Base-by-base conservation (phyloP, 108 stramenopile genomes). In the Mediolabrus comicus region DNA sequence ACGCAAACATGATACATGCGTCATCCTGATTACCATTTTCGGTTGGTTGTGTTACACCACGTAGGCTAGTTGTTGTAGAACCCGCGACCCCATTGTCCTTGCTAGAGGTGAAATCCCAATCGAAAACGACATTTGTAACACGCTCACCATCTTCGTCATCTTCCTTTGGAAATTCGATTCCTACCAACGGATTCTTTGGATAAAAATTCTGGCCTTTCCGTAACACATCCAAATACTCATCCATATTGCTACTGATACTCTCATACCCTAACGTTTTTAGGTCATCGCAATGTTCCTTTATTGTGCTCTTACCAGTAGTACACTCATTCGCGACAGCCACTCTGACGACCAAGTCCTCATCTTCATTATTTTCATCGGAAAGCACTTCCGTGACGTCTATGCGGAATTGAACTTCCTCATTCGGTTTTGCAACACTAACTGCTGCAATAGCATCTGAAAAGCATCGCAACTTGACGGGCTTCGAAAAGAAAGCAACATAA, bases 401-500 rank as follows among this genome's bases (percentile, higher is more conserved):
- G n/a, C 66, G 66, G 46, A 79, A 79, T 38, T 72, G 62, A 29
- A 68, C 53, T 34, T 67, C 66, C 25, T 25, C 26, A 22, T 25
- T 67, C 32, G 39, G 57, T 16, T 66, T 71, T 0, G 78, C 61
- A 11, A 67, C 61, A 53, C 67, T 68, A 2, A 79, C 60, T 0
- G 62, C 31, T 26, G 78, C 71, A 28, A 67, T 17, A 3, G 71
- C 65, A 63, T 72, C 68, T 55, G 84, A 54, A 61, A 59, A 69
- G 58, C 88, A 92, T 26, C 68, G 36, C 1, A 98, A 74, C 24
- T 74, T 72, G 17, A 83, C 89, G 0, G 98, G 95, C 36, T 86
- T 75, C 7, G 95, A 96, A 57, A 94, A 79, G 74, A 97, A 98
- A 16, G 92, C 86, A 3, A 95, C 70, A 96, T 96, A 98, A 3